Evolutionary conservation across 441 rosid genomes (phyloP).

Genomic region (Pelargonium myrrhifolium): DNA sequence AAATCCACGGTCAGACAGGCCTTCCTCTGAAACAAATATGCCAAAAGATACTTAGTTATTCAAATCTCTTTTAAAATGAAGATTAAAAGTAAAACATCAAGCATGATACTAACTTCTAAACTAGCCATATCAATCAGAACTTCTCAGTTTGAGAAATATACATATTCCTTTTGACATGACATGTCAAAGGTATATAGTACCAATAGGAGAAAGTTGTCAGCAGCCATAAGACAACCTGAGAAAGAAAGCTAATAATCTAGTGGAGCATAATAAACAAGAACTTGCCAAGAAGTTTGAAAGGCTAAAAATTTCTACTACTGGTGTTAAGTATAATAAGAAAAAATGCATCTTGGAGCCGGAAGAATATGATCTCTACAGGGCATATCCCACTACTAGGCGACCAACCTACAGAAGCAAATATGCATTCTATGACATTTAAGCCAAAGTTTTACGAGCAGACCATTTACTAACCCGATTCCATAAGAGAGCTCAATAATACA

Average conservation of each 20-base stretch:
- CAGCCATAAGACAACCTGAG: neutral
- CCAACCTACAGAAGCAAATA: neutral
- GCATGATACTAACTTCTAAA: neutral
- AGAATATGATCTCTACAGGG: neutral
- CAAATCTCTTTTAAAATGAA: neutral
- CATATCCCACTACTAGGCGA: neutral
- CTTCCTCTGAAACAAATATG: constrained; percentile 55
- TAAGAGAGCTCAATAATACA: neutral
- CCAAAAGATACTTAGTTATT: constrained; percentile 7
- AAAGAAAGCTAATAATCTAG: neutral
- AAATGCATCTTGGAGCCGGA: neutral
- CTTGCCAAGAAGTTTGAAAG: neutral
- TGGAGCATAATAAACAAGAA: neutral
- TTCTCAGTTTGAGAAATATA: constrained; percentile 1
- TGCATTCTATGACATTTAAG: neutral
- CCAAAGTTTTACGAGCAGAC: neutral
- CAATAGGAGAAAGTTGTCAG: neutral
- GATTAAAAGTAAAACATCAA: neutral
- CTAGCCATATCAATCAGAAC: neutral
- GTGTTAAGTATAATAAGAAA: neutral
- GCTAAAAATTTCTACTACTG: neutral
- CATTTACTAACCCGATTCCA: neutral
- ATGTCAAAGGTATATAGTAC: neutral
- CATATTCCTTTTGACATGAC: neutral
- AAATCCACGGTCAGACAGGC: constrained; percentile 76